These are phyloP conservation scores for Candida xyloterini DNA, from an alignment of 805 yeast species.

Conservation along the genomic window DNA sequence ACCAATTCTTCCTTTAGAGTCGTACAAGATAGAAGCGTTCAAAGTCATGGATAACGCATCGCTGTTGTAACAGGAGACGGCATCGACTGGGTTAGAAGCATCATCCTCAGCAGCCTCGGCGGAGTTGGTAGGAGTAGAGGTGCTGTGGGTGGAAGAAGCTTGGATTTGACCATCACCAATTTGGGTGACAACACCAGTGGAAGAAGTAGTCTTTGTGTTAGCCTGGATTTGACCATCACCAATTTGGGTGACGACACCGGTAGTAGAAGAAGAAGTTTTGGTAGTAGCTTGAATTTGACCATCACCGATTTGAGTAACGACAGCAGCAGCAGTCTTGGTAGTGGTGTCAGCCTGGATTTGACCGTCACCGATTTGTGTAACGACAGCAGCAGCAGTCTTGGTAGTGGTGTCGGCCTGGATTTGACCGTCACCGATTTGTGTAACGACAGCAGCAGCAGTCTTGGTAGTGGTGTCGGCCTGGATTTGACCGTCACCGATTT, in stretches of 20 bases:
- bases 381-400: conserved; percentile 39
- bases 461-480: conserved; percentile 30
- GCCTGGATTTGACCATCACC: conserved; percentile 33
- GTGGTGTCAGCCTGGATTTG: conserved; percentile 42
- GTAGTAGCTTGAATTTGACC: conserved; percentile 25
- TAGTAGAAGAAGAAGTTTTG: conserved; percentile 31
- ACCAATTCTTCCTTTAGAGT: conserved; percentile 50
- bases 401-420: conserved; percentile 41
- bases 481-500: conserved; percentile 27
- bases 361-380: conserved; percentile 50
- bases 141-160: conserved; percentile 6
- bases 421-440: conserved; percentile 43
- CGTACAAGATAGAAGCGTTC: conserved; percentile 40
- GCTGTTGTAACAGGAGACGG: conserved; percentile 36
- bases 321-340: conserved; percentile 27
- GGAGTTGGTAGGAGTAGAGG: conserved; percentile 21
- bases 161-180: conserved; percentile 27
- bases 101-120: conserved; percentile 31
- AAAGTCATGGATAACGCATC: conserved; percentile 44
- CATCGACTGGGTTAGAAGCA: conserved; percentile 28
- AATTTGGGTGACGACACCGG: conserved; percentile 40
- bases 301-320: conserved; percentile 34
- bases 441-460: conserved; percentile 35
- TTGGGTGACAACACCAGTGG: conserved; percentile 36
- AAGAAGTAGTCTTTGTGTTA: conserved; percentile 20